These are phyloP conservation scores for Trifolium repens DNA, from an alignment of 306 rosid genomes.

Conservation along the genomic window DNA sequence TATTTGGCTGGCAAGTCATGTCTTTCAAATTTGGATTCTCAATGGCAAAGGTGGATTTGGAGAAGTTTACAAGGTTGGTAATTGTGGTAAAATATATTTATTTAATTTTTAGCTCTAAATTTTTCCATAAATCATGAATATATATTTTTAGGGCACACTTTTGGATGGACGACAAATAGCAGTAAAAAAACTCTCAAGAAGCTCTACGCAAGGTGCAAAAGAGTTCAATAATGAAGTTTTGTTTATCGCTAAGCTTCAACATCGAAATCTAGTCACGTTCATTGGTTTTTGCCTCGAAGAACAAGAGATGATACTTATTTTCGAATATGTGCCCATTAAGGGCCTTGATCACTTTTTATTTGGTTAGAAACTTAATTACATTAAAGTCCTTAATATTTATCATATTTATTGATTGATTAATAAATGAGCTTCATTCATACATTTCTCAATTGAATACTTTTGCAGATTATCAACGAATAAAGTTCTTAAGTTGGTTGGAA, in stretches of 20 bases:
- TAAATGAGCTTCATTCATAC: background rate
- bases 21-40: conserved; percentile 19
- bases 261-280: conserved; percentile 20
- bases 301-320: conserved; percentile 21
- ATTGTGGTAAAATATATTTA: background rate
- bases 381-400: background rate
- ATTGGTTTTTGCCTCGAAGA: conserved; percentile 13
- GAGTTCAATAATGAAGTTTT: conserved; percentile 29
- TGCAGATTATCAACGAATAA: background rate
- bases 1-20: background rate
- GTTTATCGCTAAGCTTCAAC: conserved; percentile 28
- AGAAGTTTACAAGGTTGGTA: conserved; percentile 28
- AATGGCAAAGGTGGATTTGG: conserved; percentile 35
- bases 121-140: background rate
- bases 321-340: conserved; percentile 13
- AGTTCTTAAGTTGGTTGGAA: conserved; percentile 8
- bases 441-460: background rate
- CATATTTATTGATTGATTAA: background rate
- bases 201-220: conserved; percentile 17
- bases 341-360: conserved; percentile 29
- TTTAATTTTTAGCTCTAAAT: background rate
- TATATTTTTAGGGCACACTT: conserved; percentile 18
- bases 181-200: conserved; percentile 21
- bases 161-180: conserved; percentile 23
- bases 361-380: background rate